A percentile compares a stretch with the other conserved stretches of the same genome.
These are phyloP conservation scores for Colletotrichum viniferum DNA, from an alignment of 2,329 filamentous ascomycete species.

Conservation along the genomic window DNA sequence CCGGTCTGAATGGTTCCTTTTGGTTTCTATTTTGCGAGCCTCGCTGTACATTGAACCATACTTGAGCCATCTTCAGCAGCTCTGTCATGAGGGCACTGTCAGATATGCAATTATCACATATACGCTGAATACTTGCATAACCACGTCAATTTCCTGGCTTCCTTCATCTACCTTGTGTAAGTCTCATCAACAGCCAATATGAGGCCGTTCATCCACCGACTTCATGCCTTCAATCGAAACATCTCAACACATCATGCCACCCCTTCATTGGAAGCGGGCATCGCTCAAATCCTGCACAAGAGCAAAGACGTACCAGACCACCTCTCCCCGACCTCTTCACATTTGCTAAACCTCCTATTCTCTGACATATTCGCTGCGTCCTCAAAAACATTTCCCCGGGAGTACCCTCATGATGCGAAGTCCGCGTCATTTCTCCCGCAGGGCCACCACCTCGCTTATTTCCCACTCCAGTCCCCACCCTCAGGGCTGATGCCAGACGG, in stretches of 20 bases:
- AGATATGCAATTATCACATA: background rate
- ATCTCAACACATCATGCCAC: background rate
- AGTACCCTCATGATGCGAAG: slow-evolving; percentile 3
- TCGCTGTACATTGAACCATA: background rate
- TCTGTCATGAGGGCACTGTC: background rate
- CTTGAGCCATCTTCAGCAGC: background rate
- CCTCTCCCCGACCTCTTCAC: slow-evolving; percentile 63
- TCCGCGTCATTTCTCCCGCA: slow-evolving; percentile 50
- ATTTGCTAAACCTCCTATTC: slow-evolving; percentile 69
- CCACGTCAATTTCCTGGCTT: background rate
- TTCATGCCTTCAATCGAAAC: background rate
- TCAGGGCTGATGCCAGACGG: slow-evolving; percentile 77
- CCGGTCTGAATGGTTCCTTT: background rate
- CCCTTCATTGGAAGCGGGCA: background rate
- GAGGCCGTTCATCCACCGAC: background rate
- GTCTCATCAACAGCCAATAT: background rate
- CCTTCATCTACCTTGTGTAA: background rate
- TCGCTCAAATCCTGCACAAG: slow-evolving; percentile 8
- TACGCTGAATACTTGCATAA: background rate
- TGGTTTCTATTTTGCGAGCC: background rate
- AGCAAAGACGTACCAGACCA: slow-evolving; percentile 45
- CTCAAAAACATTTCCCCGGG: slow-evolving; percentile 24
- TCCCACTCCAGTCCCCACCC: slow-evolving; percentile 71
- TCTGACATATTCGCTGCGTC: slow-evolving; percentile 51
- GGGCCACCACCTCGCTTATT: slow-evolving; percentile 87